phyloP scores from a whole-genome alignment of 1,139 yeast species.

The Kodamaea alishanica region DNA sequence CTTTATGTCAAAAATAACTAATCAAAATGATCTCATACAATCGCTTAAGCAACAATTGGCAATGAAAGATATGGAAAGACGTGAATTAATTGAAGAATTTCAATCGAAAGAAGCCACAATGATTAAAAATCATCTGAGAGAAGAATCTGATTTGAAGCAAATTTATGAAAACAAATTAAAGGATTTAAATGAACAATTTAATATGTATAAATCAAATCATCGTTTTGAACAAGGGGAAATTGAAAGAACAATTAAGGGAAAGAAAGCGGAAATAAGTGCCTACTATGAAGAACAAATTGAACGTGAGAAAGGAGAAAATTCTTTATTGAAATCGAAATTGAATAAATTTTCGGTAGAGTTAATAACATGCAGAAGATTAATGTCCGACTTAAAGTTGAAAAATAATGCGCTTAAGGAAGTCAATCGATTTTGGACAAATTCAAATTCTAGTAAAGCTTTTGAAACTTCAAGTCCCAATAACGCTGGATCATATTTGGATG shows the following conservation, averaged over 20 bases:
- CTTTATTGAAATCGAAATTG: background rate
- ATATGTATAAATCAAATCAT: no score
- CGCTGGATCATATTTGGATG: background rate
- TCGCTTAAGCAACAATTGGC: slow-evolving; percentile 7
- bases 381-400: slow-evolving; percentile 8
- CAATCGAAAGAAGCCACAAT: slow-evolving; percentile 12
- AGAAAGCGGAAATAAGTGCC: no score
- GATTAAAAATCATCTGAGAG: slow-evolving; percentile 7
- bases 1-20: slow-evolving; percentile 2
- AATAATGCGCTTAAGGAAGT: slow-evolving; percentile 9
- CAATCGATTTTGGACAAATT: slow-evolving; percentile 5
- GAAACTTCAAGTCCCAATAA: background rate
- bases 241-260: no score
- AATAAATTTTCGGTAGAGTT: slow-evolving; percentile 9
- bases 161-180: no score
- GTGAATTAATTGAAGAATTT: slow-evolving; percentile 14
- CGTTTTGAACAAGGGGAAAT: no score
- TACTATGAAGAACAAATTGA: no score
- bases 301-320: no score
- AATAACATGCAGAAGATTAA: slow-evolving; percentile 9
- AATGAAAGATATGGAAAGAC: slow-evolving; percentile 8
- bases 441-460: background rate
- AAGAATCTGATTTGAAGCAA: slow-evolving; percentile 2
- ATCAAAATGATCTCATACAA: slow-evolving; percentile 7
- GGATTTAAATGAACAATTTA: no score